Evolutionary conservation across 768 basidiomycete species (phyloP).

Genomic region (Calocybe gangraenosa): DNA sequence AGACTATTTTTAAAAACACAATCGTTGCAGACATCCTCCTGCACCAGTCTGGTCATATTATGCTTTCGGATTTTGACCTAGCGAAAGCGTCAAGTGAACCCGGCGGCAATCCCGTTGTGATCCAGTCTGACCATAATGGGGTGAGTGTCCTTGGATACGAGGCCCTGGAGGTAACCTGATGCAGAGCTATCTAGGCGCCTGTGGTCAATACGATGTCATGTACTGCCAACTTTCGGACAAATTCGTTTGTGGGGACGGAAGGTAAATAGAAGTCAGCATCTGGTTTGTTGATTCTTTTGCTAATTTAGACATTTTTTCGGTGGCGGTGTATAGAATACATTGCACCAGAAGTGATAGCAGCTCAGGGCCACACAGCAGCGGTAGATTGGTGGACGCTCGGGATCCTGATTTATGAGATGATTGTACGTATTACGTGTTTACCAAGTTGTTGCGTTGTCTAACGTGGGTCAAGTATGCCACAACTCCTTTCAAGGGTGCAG

Average conservation of each 20-base stretch:
- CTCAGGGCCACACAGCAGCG: conserved; percentile 93
- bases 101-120: conserved; percentile 81
- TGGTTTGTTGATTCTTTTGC: conserved; percentile 17
- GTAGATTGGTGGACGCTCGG: conserved; percentile 99
- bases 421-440: conserved; percentile 58
- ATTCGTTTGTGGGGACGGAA: conserved; percentile 99
- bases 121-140: conserved; percentile 87
- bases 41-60: conserved; percentile 98
- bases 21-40: conserved; percentile 78
- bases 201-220: conserved; percentile 96
- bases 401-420: conserved; percentile 98
- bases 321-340: conserved; percentile 78
- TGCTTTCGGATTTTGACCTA: conserved; percentile 99
- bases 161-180: conserved; percentile 9
- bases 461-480: conserved; percentile 79
- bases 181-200: conserved; percentile 55
- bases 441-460: conserved; percentile 29
- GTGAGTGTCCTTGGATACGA: conserved; percentile 43
- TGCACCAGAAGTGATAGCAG: conserved; percentile 97
- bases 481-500: conserved; percentile 96
- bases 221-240: conserved; percentile 96
- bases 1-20: conserved; percentile 5
- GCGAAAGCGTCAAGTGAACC: conserved; percentile 92
- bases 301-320: conserved; percentile 21
- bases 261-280: conserved; percentile 43